Percentiles rank a stretch among this genome's conserved stretches.
phyloP scores from a whole-genome alignment of 768 basidiomycete species.

The Coprinellus micaceus region DNA sequence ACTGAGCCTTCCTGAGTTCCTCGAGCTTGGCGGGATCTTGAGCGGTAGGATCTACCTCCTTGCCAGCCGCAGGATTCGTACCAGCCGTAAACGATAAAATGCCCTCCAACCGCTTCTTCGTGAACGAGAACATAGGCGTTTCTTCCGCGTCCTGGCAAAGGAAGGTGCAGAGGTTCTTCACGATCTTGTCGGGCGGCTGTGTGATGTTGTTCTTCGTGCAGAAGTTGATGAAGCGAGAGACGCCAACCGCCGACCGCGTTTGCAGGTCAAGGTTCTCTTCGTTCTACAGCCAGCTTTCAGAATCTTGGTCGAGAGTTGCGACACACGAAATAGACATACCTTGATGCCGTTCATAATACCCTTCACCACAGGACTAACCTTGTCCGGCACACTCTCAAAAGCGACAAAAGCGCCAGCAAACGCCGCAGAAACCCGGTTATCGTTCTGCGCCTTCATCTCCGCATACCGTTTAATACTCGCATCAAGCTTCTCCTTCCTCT shows the following conservation, averaged over 20 bases:
- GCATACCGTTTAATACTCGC: conserved; percentile 74
- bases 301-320: no score
- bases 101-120: conserved; percentile 58
- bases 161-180: conserved; percentile 96
- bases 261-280: conserved; percentile 91
- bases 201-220: conserved; percentile 68
- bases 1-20: conserved; percentile 57
- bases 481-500: conserved; percentile 67
- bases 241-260: conserved; percentile 78
- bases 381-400: conserved; percentile 80
- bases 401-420: conserved; percentile 91
- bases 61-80: conserved; percentile 26
- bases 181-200: conserved; percentile 92
- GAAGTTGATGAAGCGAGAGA: conserved; percentile 85
- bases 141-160: conserved; percentile 87
- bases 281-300: conserved; percentile 41
- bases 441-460: conserved; percentile 80
- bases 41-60: conserved; percentile 35
- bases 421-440: conserved; percentile 82
- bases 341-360: conserved; percentile 98
- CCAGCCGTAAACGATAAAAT: conserved; percentile 70
- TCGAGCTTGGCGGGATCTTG: conserved; percentile 40
- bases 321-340: no score
- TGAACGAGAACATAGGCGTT: conserved; percentile 83
- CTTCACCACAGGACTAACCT: conserved; percentile 94